Evolutionary conservation across 495 filamentous ascomycete genomes (phyloP).

Genomic region (Penicillium cosmopolitanum): DNA sequence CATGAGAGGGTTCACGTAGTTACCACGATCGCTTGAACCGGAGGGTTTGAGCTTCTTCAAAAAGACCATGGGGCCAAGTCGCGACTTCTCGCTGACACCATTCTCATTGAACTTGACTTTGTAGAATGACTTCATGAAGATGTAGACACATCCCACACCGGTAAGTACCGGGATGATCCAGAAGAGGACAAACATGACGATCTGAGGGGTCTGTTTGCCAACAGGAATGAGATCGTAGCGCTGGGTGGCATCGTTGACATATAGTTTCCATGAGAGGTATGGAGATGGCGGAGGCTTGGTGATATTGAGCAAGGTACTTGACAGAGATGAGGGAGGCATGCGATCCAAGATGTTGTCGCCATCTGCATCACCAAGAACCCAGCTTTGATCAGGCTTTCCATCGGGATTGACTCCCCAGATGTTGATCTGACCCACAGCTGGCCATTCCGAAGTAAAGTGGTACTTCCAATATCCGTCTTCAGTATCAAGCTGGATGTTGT

Average conservation of each 20-base stretch:
- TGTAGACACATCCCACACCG: constrained; percentile 54
- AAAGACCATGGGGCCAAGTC: constrained; percentile 41
- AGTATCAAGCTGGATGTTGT: constrained; percentile 53
- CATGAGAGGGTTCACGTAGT: constrained; percentile 29
- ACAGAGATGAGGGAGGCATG: constrained; percentile 62
- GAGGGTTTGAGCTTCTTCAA: constrained; percentile 35
- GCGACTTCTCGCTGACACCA: constrained; percentile 57
- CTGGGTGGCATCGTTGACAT: constrained; percentile 57
- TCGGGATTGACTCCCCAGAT: constrained; percentile 70
- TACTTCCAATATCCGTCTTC: constrained; percentile 59
- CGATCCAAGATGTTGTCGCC: constrained; percentile 63
- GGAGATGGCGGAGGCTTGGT: constrained; percentile 57
- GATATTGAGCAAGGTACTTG: constrained; percentile 61
- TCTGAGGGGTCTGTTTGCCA: constrained; percentile 56
- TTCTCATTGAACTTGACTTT: constrained; percentile 73
- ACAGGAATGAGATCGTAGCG: constrained; percentile 53
- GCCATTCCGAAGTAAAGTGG: constrained; percentile 67
- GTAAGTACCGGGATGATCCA: constrained; percentile 56
- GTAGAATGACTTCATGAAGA: constrained; percentile 72
- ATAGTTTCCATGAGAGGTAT: constrained; percentile 57
- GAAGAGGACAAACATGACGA: constrained; percentile 60
- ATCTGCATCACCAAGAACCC: constrained; percentile 63
- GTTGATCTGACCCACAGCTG: constrained; percentile 65
- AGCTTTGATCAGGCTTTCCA: constrained; percentile 63
- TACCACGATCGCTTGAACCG: constrained; percentile 14